Conservation (phyloP, 495 filamentous ascomycete genomes). For the Penicillium canescens region DNA sequence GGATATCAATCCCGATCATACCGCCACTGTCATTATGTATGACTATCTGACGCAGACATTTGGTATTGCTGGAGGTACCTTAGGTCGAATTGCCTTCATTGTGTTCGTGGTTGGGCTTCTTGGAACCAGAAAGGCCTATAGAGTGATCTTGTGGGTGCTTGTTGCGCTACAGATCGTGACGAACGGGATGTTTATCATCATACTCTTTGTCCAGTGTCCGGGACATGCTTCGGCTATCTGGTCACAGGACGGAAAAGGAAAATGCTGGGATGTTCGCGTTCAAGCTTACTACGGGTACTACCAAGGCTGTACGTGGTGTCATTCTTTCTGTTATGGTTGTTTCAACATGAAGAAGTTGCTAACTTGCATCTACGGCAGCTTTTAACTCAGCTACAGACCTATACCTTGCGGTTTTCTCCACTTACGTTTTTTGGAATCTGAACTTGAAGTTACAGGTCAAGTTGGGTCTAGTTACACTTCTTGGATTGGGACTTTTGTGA, state of each 20-base stretch:
- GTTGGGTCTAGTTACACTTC: conserved; percentile 41
- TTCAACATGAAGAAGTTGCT: too few species aligned
- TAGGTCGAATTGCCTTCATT: conserved; percentile 40
- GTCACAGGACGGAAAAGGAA: conserved; percentile 29
- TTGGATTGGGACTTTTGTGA: conserved; percentile 49
- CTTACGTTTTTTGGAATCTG: conserved; percentile 44
- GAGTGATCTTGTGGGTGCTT: conserved; percentile 35
- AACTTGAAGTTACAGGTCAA: conserved; percentile 46
- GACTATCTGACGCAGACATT: conserved; percentile 30
- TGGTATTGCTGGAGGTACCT: conserved; percentile 18
- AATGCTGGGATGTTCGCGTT: conserved; percentile 35
- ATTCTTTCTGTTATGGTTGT: neutral
- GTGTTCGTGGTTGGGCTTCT: conserved; percentile 40
- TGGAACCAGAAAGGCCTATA: conserved; percentile 25
- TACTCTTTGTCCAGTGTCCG: conserved; percentile 42
- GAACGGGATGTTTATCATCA: conserved; percentile 30
- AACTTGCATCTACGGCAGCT: conserved; percentile 16
- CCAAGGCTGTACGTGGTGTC: conserved; percentile 33
- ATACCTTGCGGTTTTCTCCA: conserved; percentile 50
- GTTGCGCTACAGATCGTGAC: conserved; percentile 23
- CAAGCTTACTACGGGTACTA: conserved; percentile 43
- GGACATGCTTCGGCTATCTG: conserved; percentile 38
- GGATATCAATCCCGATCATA: neutral
- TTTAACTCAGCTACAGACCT: conserved; percentile 49
- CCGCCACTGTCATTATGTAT: conserved; percentile 24